Evolutionary conservation across 2,329 filamentous ascomycete genomes (phyloP).

Genomic region (Aspergillus chevalieri): DNA sequence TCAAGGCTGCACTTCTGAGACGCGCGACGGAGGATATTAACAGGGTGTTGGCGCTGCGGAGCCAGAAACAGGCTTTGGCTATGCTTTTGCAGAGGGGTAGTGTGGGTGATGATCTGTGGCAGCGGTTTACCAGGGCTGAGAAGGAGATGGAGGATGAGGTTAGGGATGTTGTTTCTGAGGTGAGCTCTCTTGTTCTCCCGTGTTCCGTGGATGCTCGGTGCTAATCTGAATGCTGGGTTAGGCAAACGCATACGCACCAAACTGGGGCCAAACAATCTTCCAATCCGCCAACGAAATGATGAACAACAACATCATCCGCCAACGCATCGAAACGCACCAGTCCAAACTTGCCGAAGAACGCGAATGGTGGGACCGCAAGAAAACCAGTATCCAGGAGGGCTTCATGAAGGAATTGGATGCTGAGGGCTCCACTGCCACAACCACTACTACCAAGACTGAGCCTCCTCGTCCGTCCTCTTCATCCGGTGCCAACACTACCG

Average conservation of each 20-base stretch:
- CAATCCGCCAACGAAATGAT: conserved; percentile 95
- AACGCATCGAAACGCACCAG: conserved; percentile 69
- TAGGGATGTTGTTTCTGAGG: conserved; percentile 87
- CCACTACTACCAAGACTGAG: conserved; percentile 9
- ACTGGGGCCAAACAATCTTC: conserved; percentile 94
- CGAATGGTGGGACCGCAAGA: conserved; percentile 87
- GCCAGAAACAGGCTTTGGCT: conserved; percentile 80
- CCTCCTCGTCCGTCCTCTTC: conserved; percentile 2
- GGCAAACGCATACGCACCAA: conserved; percentile 83
- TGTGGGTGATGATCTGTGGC: conserved; percentile 93
- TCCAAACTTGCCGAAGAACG: conserved; percentile 66
- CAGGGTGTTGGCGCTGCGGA: conserved; percentile 81
- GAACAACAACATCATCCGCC: conserved; percentile 71
- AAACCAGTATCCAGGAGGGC: conserved; percentile 63
- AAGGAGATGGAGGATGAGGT: conserved; percentile 97
- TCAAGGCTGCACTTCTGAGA: conserved; percentile 81
- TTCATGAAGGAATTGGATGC: conserved; percentile 75
- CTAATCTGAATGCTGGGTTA: conserved; percentile 32
- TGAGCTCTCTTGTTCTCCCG: conserved; percentile 37
- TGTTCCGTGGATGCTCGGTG: neutral
- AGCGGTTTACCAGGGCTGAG: conserved; percentile 84
- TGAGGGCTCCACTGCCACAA: conserved; percentile 9
- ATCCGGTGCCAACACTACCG: conserved; percentile 2
- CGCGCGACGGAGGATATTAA: conserved; percentile 90
- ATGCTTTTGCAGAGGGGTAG: conserved; percentile 80